phyloP scores from a whole-genome alignment of 768 basidiomycete species.

The Mycena rosella region DNA sequence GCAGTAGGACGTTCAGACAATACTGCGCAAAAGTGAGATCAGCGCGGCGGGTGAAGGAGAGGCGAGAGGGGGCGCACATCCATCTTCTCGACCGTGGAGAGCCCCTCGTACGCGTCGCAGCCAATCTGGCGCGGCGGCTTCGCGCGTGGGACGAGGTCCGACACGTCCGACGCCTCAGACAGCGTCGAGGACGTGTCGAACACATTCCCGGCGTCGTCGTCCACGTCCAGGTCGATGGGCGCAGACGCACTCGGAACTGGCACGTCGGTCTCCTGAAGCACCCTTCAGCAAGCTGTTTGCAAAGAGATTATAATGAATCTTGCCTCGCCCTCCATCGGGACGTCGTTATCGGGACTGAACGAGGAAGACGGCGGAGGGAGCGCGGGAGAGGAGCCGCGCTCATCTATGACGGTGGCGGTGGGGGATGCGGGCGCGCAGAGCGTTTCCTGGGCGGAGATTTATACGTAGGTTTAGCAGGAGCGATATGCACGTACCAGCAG shows the following conservation, averaged over 20 bases:
- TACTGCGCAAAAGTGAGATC: constrained; percentile 59
- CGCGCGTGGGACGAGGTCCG: constrained; percentile 20
- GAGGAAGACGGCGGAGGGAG: constrained; percentile 30
- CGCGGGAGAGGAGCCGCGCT: constrained; percentile 22
- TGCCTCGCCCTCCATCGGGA: constrained; percentile 12
- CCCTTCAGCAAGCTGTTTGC: no score
- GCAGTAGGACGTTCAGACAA: constrained; percentile 77
- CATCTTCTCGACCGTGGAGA: constrained; percentile 62
- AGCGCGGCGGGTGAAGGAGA: background rate
- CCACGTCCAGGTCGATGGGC: background rate
- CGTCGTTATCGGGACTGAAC: constrained; percentile 14
- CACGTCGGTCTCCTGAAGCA: background rate
- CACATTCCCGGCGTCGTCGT: background rate
- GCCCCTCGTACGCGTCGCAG: constrained; percentile 58
- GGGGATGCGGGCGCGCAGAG: constrained; percentile 26
- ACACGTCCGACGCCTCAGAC: constrained; percentile 28
- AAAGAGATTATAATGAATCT: background rate
- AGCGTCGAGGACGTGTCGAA: constrained; percentile 39
- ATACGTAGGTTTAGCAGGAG: background rate
- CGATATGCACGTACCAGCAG: constrained; percentile 5
- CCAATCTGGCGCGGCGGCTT: constrained; percentile 46
- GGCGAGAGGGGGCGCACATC: constrained; percentile 55
- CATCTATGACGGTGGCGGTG: constrained; percentile 9
- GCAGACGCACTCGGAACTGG: background rate
- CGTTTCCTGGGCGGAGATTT: constrained; percentile 3